Base-by-base conservation (phyloP, 352 stramenopile genomes). In the Globisporangium uncinulatum region DNA sequence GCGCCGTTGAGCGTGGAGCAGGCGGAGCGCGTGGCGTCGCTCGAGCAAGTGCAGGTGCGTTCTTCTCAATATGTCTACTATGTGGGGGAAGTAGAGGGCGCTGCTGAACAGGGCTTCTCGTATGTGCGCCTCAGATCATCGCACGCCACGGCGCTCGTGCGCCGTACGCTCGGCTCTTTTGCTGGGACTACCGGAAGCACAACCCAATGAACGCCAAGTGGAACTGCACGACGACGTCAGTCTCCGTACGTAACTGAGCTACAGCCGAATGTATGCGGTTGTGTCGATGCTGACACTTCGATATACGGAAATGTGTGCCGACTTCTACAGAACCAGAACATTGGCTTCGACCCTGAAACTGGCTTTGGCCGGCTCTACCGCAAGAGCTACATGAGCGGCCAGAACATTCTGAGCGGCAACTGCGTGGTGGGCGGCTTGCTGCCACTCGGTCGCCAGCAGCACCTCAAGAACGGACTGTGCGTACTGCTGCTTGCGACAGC, bases 181-280 rank as follows among this genome's bases (percentile, higher is more conserved):
- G 85, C 70, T 94, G 85, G 85, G 83, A 94, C 51, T 42, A 59
- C 36, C 64, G 57, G 20, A 68, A 75, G 19, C 62, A 88, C 54
- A 93, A 88, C 59, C 85, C 85, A 11, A 86, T 94, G 74, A 71
- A 77, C 29, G 76, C 70, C 54, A 62, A 71, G 60, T 94, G 85
- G 85, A 75, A 81, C 47, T 94, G 85, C 74, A 77, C 67, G 14
- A 78, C 78, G 42, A 76, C 70, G 34, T 85, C 77, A 13, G 79
- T 94, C 43, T 88, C 79, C 66, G 85, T 94, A 71, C 6, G 76
- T n/a, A 9, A n/a, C 2, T 11, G 3, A 14, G 36, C 49, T 34
- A 13, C 21, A n/a, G 3, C 6, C 29, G n/a, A 20, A 15, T 37
- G 44, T 34, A 31, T 17, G 17, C 32, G 19, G 19, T n/a, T 9